Evolutionary conservation across 495 filamentous ascomycete genomes (phyloP).

Genomic region (Schizothecium vesticola): DNA sequence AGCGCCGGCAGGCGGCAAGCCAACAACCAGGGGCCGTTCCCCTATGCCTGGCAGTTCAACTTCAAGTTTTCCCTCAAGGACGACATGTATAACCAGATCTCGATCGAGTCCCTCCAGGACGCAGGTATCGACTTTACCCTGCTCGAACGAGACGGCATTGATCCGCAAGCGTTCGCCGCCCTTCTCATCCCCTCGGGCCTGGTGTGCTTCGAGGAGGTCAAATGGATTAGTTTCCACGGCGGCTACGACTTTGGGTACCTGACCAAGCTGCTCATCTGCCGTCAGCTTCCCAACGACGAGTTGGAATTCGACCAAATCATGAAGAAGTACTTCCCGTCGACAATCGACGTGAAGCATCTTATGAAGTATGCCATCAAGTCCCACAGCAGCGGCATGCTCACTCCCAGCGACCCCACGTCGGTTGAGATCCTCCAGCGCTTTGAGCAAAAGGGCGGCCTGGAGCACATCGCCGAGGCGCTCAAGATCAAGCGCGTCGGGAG

Average conservation of each 20-base stretch:
- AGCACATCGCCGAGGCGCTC: conserved; percentile 89
- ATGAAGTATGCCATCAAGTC: conserved; percentile 65
- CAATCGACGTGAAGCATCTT: conserved; percentile 95
- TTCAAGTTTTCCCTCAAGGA: conserved; percentile 91
- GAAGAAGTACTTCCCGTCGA: conserved; percentile 82
- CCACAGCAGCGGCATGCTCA: conserved; percentile 62
- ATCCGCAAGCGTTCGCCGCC: conserved; percentile 79
- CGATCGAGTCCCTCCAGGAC: conserved; percentile 78
- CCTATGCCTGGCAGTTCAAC: conserved; percentile 98
- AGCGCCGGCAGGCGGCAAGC: conserved; percentile 30
- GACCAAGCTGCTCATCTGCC: conserved; percentile 81
- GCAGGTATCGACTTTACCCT: conserved; percentile 82
- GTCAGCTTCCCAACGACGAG: conserved; percentile 79
- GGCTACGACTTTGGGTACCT: conserved; percentile 98
- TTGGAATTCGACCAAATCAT: conserved; percentile 78
- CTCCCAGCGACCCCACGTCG: conserved; percentile 57
- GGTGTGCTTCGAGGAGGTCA: conserved; percentile 79
- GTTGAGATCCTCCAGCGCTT: conserved; percentile 69
- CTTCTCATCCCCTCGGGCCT: conserved; percentile 86
- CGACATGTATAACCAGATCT: conserved; percentile 94
- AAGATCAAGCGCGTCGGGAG: conserved; percentile 79
- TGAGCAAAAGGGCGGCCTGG: conserved; percentile 79
- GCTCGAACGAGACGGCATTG: conserved; percentile 84
- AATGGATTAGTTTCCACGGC: conserved; percentile 97
- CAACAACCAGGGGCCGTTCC: conserved; percentile 56